Conservation (phyloP, 2,329 filamentous ascomycete species). For the Delphinella strobiligena region DNA sequence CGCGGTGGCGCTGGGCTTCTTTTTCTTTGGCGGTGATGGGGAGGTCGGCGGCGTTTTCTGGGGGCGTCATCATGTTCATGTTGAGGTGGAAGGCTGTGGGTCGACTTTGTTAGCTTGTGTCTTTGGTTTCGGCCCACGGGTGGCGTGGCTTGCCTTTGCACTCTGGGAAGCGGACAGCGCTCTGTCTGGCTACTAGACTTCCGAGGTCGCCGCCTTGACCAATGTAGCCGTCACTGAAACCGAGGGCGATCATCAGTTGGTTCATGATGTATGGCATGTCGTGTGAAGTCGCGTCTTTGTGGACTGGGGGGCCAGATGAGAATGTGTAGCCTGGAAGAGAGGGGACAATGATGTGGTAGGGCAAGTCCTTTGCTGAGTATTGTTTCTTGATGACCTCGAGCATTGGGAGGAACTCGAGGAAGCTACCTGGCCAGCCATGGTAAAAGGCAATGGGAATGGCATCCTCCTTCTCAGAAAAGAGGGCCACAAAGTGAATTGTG, state of each 20-base stretch:
- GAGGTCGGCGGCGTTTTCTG: conserved; percentile 14
- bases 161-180: conserved; percentile 30
- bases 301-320: conserved; percentile 35
- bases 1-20: conserved; percentile 23
- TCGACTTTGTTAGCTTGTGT: too few species aligned
- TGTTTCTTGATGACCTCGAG: conserved; percentile 34
- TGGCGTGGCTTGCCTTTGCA: conserved; percentile 40
- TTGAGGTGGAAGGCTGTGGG: conserved; percentile 12
- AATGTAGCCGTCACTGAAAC: conserved; percentile 40
- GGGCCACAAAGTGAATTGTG: conserved; percentile 40
- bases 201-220: conserved; percentile 48
- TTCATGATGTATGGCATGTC: conserved; percentile 36
- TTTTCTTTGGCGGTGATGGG: conserved; percentile 24
- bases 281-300: conserved; percentile 29
- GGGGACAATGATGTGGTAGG: conserved; percentile 46
- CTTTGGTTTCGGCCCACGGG: too few species aligned
- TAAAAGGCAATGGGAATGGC: conserved; percentile 40
- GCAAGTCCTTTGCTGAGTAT: conserved; percentile 38
- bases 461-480: conserved; percentile 39
- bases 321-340: conserved; percentile 44
- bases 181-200: conserved; percentile 28
- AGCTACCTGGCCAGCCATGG: conserved; percentile 44
- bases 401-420: conserved; percentile 44
- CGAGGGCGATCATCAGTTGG: conserved; percentile 40
- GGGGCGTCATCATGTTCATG: conserved; percentile 13